Conservation (phyloP, 78 protist species). For the Creolimax fragrantissima region DNA sequence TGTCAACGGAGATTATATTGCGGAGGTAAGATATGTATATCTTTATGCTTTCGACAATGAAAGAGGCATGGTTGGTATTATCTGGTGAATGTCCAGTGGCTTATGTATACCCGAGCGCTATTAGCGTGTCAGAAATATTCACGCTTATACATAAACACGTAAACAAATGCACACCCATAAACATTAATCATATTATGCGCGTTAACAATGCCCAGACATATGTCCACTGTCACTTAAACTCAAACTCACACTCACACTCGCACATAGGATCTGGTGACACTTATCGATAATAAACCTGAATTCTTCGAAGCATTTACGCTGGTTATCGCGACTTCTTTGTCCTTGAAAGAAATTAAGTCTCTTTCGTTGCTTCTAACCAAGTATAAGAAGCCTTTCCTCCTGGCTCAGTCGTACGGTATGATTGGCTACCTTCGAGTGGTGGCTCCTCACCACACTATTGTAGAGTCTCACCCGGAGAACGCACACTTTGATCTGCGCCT, state of each 20-base stretch:
- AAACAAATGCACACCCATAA: neutral
- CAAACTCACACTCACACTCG: too few relatives aligned
- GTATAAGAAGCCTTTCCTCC: slow-evolving; percentile 38
- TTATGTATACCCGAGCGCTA: neutral
- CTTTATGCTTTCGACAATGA: neutral
- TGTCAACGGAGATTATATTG: neutral
- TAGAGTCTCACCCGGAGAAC: slow-evolving; percentile 64
- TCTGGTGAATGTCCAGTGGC: neutral
- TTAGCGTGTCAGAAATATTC: neutral
- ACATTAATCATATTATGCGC: neutral
- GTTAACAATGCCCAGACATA: too few relatives aligned
- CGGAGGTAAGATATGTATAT: neutral
- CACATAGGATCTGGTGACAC: slow-evolving; percentile 27
- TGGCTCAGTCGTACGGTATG: slow-evolving; percentile 56
- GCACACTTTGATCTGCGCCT: slow-evolving; percentile 57
- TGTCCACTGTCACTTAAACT: too few relatives aligned
- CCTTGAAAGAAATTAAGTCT: neutral
- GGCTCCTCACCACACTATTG: slow-evolving; percentile 27
- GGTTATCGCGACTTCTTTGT: slow-evolving; percentile 56
- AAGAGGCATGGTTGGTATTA: neutral
- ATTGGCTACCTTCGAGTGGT: slow-evolving; percentile 61
- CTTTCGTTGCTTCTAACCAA: slow-evolving; percentile 28
- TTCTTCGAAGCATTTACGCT: slow-evolving; percentile 45
- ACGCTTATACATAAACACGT: neutral
- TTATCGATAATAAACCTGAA: slow-evolving; percentile 35